Conservation (phyloP, 495 filamentous ascomycete species). For the Neurospora cerealis region DNA sequence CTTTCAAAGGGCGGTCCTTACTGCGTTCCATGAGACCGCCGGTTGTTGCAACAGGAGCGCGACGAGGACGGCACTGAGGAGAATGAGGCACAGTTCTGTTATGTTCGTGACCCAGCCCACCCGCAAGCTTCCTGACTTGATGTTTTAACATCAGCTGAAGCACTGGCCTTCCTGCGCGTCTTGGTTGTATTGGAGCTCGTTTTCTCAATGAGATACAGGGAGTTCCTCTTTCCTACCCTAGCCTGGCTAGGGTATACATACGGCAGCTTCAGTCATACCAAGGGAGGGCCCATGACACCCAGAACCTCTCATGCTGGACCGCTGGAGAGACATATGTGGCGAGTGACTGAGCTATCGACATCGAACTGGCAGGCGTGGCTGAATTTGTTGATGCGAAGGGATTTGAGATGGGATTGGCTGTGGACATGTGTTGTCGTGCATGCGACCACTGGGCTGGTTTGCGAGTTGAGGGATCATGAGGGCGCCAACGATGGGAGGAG, state of each 20-base stretch:
- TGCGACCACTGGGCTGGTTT: background rate
- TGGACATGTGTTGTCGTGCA: background rate
- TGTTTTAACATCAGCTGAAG: background rate
- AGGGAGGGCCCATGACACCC: background rate
- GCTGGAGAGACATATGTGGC: background rate
- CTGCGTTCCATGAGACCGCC: background rate
- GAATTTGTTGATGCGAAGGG: background rate
- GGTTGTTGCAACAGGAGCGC: background rate
- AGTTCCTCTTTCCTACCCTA: background rate
- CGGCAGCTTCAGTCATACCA: background rate
- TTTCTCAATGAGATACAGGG: background rate
- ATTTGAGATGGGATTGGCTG: background rate
- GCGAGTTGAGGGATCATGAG: background rate
- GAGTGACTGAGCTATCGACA: background rate
- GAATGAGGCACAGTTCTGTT: background rate
- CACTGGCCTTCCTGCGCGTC: background rate
- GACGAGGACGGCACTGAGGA: background rate
- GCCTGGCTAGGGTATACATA: background rate
- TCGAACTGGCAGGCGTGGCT: background rate
- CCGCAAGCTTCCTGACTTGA: background rate
- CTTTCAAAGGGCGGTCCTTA: background rate
- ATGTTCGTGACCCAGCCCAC: background rate
- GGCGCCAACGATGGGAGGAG: background rate
- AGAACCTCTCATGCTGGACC: background rate
- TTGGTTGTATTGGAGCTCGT: background rate